Conservation (phyloP, 2,329 filamentous ascomycete genomes). For the Trichoderma cornu-damae region DNA sequence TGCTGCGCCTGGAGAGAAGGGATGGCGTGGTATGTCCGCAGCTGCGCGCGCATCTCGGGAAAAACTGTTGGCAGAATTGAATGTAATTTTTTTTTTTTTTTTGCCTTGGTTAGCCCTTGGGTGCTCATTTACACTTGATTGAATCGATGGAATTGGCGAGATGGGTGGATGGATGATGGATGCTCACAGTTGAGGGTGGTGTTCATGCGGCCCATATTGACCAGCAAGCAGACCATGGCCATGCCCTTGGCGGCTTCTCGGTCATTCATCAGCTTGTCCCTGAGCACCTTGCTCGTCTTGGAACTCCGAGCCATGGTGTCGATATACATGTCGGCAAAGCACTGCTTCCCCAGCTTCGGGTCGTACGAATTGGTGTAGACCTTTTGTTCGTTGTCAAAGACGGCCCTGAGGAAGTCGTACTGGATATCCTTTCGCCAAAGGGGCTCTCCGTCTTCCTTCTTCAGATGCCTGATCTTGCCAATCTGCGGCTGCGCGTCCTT, state of each 20-base stretch:
- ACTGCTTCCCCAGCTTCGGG: conserved; percentile 56
- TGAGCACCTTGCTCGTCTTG: conserved; percentile 97
- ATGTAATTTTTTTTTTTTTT: no score
- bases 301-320: conserved; percentile 98
- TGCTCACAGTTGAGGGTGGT: conserved; percentile 89
- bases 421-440: conserved; percentile 85
- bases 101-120: background rate
- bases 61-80: conserved; percentile 65
- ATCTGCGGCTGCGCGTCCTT: conserved; percentile 37
- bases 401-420: conserved; percentile 74
- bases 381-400: conserved; percentile 67
- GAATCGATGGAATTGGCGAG: no score
- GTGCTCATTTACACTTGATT: background rate
- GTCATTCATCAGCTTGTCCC: conserved; percentile 92
- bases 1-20: conserved; percentile 92
- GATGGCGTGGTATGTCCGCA: conserved; percentile 96
- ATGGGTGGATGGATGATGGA: background rate
- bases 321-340: conserved; percentile 94
- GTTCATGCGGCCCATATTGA: conserved; percentile 98
- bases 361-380: conserved; percentile 95
- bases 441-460: conserved; percentile 84
- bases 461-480: conserved; percentile 75
- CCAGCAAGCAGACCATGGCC: conserved; percentile 97
- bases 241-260: conserved; percentile 90
- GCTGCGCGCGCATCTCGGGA: conserved; percentile 95